phyloP scores from a whole-genome alignment of 768 basidiomycete species.

The Cytidiella melzeri region DNA sequence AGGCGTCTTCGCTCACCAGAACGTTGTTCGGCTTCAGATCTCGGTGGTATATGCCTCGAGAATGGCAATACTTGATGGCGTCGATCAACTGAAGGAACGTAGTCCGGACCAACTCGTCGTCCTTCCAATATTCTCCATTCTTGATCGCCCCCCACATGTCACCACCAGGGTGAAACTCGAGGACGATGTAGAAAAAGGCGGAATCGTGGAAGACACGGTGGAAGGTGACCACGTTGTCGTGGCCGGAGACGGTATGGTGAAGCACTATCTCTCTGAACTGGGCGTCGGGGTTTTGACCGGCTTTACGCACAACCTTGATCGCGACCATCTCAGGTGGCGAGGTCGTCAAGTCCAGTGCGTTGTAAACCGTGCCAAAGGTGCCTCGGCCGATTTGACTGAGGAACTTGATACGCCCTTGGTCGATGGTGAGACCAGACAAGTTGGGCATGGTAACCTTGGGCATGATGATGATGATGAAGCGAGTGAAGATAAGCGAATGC shows the following conservation, averaged over 20 bases:
- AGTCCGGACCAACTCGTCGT: conserved; percentile 38
- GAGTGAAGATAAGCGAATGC: conserved; percentile 7
- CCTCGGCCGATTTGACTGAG: conserved; percentile 83
- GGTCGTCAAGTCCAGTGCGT: conserved; percentile 50
- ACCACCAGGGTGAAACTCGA: conserved; percentile 40
- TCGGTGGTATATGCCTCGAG: conserved; percentile 45
- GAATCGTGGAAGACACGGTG: conserved; percentile 58
- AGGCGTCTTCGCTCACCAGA: conserved; percentile 35
- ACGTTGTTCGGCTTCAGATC: conserved; percentile 54
- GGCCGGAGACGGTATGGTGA: conserved; percentile 45
- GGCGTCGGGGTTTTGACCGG: background rate
- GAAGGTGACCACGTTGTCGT: conserved; percentile 64
- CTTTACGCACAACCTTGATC: conserved; percentile 18
- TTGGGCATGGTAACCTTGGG: conserved; percentile 7
- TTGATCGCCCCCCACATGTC: conserved; percentile 42
- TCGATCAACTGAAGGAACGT: conserved; percentile 51
- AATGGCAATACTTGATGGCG: conserved; percentile 45
- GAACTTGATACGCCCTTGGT: conserved; percentile 73
- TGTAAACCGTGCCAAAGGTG: conserved; percentile 92
- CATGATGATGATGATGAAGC: background rate
- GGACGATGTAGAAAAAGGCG: conserved; percentile 58
- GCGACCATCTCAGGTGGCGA: conserved; percentile 3
- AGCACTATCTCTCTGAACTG: conserved; percentile 59
- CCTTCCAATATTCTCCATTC: conserved; percentile 22
- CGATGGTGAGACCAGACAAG: conserved; percentile 42